Percentiles rank a stretch among this genome's conserved stretches.
Evolutionary conservation across 139 green algal genomes (phyloP).

Genomic region (Auxenochlorella pyrenoidosa): DNA sequence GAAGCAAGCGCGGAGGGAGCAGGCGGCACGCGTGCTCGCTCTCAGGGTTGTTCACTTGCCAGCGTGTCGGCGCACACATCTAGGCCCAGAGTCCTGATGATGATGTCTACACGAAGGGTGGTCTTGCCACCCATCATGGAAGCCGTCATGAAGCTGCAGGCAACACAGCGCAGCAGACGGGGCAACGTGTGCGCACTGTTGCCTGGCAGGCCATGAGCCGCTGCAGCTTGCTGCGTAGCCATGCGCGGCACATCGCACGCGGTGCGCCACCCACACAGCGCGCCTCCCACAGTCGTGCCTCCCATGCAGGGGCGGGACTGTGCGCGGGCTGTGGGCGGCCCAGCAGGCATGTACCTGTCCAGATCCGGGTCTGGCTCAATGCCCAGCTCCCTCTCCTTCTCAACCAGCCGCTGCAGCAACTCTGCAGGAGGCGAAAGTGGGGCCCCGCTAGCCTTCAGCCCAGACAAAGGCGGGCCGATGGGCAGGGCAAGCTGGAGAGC

Average conservation of each 20-base stretch:
- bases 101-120: background rate
- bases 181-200: background rate
- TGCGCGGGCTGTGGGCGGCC: background rate
- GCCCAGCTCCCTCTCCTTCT: conserved; percentile 22
- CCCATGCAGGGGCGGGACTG: background rate
- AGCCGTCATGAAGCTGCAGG: background rate
- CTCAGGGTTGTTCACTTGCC: too few species aligned
- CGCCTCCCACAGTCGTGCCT: too few species aligned
- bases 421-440: background rate
- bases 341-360: background rate
- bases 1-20: too few species aligned
- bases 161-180: background rate
- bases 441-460: background rate
- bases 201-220: background rate
- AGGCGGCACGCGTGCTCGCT: too few species aligned
- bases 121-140: background rate
- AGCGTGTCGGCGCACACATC: conserved; percentile 33
- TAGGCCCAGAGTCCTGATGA: conserved; percentile 36
- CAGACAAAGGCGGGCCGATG: background rate
- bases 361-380: conserved; percentile 20
- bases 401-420: background rate
- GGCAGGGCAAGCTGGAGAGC: background rate
- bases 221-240: background rate
- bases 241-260: background rate
- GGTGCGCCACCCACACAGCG: too few species aligned